phyloP scores from a whole-genome alignment of 2,329 filamentous ascomycete species.

The Fusarium sp. region DNA sequence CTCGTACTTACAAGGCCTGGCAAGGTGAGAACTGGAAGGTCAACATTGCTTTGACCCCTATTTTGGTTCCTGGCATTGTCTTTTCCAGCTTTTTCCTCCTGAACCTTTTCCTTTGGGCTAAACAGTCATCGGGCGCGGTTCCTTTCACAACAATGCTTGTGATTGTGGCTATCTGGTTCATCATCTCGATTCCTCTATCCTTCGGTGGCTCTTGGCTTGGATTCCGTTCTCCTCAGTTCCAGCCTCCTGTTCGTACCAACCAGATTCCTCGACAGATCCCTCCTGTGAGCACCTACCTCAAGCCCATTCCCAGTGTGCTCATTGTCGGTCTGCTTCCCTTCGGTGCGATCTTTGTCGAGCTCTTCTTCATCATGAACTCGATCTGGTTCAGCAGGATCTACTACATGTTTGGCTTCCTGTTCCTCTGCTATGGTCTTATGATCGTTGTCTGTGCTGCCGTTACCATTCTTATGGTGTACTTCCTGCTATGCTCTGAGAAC shows the following conservation, averaged over 20 bases:
- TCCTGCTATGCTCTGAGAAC: constrained; percentile 94
- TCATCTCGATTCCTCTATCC: constrained; percentile 93
- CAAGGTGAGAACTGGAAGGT: constrained; percentile 94
- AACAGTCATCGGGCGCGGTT: constrained; percentile 91
- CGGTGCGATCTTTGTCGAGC: constrained; percentile 95
- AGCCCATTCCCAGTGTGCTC: constrained; percentile 88
- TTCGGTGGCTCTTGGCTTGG: constrained; percentile 93
- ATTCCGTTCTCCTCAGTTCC: constrained; percentile 79
- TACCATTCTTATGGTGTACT: constrained; percentile 95
- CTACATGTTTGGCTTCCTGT: constrained; percentile 99
- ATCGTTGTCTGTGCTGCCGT: constrained; percentile 93
- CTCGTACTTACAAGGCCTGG: constrained; percentile 94
- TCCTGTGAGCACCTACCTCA: constrained; percentile 83
- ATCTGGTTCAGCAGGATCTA: constrained; percentile 99
- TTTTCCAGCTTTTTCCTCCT: constrained; percentile 92
- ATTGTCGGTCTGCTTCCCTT: constrained; percentile 94
- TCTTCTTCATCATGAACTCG: constrained; percentile 99
- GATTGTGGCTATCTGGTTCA: constrained; percentile 93
- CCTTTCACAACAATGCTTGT: constrained; percentile 98
- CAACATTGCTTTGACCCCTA: constrained; percentile 88
- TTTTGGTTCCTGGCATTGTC: constrained; percentile 86
- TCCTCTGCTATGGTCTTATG: constrained; percentile 97
- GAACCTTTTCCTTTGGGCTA: constrained; percentile 96
- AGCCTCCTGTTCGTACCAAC: constrained; percentile 91
- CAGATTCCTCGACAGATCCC: constrained; percentile 98